Evolutionary conservation across 2,329 filamentous ascomycete genomes (phyloP).

Genomic region (Aspergillus uvarum): DNA sequence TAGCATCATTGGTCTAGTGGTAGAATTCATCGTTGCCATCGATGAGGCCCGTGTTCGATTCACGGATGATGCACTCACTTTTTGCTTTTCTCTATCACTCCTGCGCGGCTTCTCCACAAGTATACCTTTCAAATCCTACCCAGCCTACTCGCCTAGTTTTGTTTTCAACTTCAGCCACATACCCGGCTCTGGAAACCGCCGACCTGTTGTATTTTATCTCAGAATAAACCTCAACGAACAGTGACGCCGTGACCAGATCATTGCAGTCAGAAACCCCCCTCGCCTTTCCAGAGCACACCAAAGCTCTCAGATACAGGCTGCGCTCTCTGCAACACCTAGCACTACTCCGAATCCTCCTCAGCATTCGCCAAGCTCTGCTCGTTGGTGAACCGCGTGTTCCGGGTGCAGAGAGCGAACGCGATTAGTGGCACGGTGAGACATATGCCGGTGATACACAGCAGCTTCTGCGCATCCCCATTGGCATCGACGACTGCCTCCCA

Average conservation of each 20-base stretch:
- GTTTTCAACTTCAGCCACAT: no score
- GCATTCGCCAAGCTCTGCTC: constrained; percentile 48
- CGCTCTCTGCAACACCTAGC: no score
- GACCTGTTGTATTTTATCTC: no score
- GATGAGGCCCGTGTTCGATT: constrained; percentile 50
- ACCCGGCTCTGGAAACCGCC: no score
- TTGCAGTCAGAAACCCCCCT: no score
- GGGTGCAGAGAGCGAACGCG: constrained; percentile 45
- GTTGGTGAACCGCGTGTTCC: constrained; percentile 48
- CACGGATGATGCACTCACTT: constrained; percentile 44
- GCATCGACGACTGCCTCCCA: constrained; percentile 44
- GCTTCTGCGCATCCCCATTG: constrained; percentile 48
- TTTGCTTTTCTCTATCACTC: background rate
- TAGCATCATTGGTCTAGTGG: constrained; percentile 46
- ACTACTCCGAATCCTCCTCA: constrained; percentile 18
- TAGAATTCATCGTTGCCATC: constrained; percentile 49
- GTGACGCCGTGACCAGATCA: no score
- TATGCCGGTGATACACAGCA: constrained; percentile 54
- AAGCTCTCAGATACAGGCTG: no score
- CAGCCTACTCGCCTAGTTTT: no score
- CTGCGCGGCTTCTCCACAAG: background rate
- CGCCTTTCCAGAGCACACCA: no score
- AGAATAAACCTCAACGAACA: no score
- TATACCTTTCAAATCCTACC: no score
- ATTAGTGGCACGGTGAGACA: constrained; percentile 50